A percentile compares a stretch with the other conserved stretches of the same genome.
Conservation (phyloP, 2,329 filamentous ascomycete genomes). For the Ascochyta viciae-villosae region DNA sequence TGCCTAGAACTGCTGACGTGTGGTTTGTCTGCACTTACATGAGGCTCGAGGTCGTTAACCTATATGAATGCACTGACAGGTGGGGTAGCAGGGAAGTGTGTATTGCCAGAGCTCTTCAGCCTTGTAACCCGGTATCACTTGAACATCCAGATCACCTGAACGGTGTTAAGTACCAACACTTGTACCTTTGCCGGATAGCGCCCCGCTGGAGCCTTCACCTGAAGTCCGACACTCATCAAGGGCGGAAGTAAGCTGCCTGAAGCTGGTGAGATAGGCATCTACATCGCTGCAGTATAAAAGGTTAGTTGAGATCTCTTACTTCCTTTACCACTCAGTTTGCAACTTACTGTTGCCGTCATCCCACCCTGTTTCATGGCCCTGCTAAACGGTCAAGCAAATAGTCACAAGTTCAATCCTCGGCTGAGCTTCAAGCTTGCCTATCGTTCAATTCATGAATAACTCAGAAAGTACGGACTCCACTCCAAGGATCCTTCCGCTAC, state of each 20-base stretch:
- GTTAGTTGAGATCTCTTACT: not conserved
- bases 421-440: not conserved
- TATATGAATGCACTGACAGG: not conserved
- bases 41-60: not conserved
- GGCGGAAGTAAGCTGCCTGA: not conserved
- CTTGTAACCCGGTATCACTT: not conserved
- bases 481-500: conserved; percentile 13
- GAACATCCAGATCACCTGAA: not conserved
- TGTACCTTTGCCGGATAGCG: not conserved
- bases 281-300: not conserved
- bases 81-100: not conserved
- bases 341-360: not conserved
- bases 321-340: not conserved
- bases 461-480: conserved; percentile 20
- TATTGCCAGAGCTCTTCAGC: not conserved
- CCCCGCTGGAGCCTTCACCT: not conserved
- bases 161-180: not conserved
- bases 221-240: not conserved
- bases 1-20: conserved; percentile 17
- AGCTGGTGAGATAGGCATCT: not conserved
- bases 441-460: conserved; percentile 28
- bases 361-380: not conserved
- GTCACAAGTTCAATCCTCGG: not conserved
- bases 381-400: not conserved
- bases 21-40: conserved; percentile 7